These are phyloP conservation scores for Verbena officinalis DNA, from an alignment of 257 asterid species.

Conservation along the genomic window DNA sequence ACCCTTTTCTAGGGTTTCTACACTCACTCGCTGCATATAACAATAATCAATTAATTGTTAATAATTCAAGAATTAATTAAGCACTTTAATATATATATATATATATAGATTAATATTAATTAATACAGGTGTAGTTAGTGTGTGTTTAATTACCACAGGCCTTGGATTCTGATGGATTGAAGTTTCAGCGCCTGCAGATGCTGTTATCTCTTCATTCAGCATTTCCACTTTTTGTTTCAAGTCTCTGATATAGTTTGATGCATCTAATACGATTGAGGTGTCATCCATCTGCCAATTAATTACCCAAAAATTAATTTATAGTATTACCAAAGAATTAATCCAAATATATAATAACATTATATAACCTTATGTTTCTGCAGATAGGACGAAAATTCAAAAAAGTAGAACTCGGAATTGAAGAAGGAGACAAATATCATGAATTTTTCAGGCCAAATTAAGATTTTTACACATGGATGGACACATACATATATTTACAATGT, in stretches of 20 bases:
- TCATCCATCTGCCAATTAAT: slow-evolving; percentile 54
- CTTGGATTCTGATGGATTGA: slow-evolving; percentile 40
- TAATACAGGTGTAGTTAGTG: too few species aligned
- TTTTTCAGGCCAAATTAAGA: background rate
- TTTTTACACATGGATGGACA: background rate
- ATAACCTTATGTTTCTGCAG: background rate
- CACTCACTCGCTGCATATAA: slow-evolving; percentile 59
- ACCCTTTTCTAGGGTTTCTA: slow-evolving; percentile 86
- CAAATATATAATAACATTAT: background rate
- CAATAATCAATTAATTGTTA: background rate
- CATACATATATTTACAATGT: background rate
- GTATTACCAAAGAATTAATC: too few species aligned
- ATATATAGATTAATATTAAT: too few species aligned
- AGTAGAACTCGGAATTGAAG: too few species aligned
- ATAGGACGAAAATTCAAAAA: slow-evolving; percentile 4
- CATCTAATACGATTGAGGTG: slow-evolving; percentile 71
- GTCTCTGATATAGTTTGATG: slow-evolving; percentile 75
- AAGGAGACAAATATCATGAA: background rate
- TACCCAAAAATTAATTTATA: background rate
- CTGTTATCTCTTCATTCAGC: slow-evolving; percentile 58
- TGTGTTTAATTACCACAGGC: slow-evolving; percentile 46
- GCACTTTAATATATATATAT: background rate
- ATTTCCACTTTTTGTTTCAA: slow-evolving; percentile 75
- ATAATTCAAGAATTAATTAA: background rate
- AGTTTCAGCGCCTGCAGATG: slow-evolving; percentile 37